These are phyloP conservation scores for Botrytis byssoidea DNA, from an alignment of 2,329 filamentous ascomycete species.

Conservation along the genomic window DNA sequence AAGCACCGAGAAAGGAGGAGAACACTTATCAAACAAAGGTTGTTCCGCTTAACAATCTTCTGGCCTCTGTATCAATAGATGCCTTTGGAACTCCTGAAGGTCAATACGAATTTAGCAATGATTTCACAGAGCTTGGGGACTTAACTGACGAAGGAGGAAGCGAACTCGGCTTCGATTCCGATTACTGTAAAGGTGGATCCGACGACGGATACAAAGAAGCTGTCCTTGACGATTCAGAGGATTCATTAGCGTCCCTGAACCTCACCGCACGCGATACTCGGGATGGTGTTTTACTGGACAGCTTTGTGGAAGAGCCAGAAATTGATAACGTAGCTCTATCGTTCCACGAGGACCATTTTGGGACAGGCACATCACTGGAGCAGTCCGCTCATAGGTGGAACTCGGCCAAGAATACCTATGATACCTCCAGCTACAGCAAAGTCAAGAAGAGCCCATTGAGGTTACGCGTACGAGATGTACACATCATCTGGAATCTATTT, in stretches of 20 bases:
- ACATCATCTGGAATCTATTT: slow-evolving; percentile 96
- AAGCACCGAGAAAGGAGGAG: slow-evolving; percentile 70
- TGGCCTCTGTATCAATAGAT: slow-evolving; percentile 87
- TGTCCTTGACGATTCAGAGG: slow-evolving; percentile 44
- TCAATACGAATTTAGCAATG: slow-evolving; percentile 62
- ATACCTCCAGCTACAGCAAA: slow-evolving; percentile 59
- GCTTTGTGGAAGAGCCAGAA: slow-evolving; percentile 41
- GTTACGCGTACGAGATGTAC: slow-evolving; percentile 78
- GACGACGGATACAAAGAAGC: slow-evolving; percentile 34
- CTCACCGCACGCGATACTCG: slow-evolving; percentile 43
- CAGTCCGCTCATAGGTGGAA: slow-evolving; percentile 78
- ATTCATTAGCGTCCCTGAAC: slow-evolving; percentile 32
- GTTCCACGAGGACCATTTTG: slow-evolving; percentile 78
- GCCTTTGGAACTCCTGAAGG: slow-evolving; percentile 67
- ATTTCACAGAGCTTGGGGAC: slow-evolving; percentile 54
- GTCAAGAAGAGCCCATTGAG: slow-evolving; percentile 69
- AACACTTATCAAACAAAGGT: slow-evolving; percentile 85
- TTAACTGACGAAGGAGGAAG: slow-evolving; percentile 44
- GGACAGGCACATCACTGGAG: slow-evolving; percentile 56
- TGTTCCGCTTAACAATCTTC: slow-evolving; percentile 80
- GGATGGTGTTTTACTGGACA: slow-evolving; percentile 49
- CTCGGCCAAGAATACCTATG: slow-evolving; percentile 72
- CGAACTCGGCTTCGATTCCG: slow-evolving; percentile 45
- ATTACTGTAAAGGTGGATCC: slow-evolving; percentile 47
- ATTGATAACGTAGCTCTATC: slow-evolving; percentile 62